Conservation (phyloP, 2,329 filamentous ascomycete species). For the Fusarium scirpi region DNA sequence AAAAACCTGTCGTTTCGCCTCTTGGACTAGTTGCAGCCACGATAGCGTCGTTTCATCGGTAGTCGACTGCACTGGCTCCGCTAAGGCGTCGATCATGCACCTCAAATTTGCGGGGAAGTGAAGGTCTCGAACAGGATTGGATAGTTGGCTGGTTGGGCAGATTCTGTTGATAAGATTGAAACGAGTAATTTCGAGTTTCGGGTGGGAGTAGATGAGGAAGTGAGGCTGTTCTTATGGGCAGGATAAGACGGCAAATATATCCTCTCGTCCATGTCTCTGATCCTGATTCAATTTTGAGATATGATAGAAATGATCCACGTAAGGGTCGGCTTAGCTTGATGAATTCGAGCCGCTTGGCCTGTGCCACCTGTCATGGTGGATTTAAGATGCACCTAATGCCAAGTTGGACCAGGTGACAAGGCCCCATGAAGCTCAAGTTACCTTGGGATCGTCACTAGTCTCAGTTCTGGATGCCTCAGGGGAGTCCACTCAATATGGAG, state of each 20-base stretch:
- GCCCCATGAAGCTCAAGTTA: neutral
- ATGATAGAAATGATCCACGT: neutral
- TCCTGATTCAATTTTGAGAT: neutral
- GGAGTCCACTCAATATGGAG: neutral
- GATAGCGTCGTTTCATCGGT: slow-evolving; percentile 1
- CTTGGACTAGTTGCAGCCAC: neutral
- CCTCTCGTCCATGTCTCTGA: neutral
- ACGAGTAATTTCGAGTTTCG: neutral
- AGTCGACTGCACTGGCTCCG: neutral
- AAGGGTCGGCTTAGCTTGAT: neutral
- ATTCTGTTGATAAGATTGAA: neutral
- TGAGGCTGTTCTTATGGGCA: neutral
- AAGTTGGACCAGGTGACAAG: neutral
- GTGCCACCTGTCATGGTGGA: neutral
- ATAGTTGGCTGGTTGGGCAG: too few relatives aligned
- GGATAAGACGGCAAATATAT: neutral
- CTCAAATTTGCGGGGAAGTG: neutral
- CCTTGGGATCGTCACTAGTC: neutral
- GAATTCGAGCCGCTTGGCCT: neutral
- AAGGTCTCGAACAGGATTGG: neutral
- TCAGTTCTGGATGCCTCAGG: neutral
- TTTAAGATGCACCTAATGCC: neutral
- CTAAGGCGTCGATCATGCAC: neutral
- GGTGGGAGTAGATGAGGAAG: neutral
- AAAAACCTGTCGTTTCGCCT: neutral